A percentile compares a stretch with the other conserved stretches of the same genome.
Conservation (phyloP, 306 rosid genomes). For the Phaseolus lunatus region DNA sequence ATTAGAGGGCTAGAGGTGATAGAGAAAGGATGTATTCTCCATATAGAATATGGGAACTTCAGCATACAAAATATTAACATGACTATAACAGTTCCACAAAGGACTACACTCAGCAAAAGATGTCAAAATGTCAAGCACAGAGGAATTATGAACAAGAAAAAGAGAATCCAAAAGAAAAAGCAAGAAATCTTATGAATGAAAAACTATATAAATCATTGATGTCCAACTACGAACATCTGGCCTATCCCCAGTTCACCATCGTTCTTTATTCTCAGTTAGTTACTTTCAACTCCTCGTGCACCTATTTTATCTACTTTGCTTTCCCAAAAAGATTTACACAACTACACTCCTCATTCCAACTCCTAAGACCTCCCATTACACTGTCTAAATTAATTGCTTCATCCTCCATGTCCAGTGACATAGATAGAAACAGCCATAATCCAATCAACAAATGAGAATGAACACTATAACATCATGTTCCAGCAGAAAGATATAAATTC, state of each 20-base stretch:
- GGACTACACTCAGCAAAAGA: not conserved
- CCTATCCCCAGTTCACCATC: not conserved
- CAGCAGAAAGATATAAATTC: not conserved
- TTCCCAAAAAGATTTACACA: not conserved
- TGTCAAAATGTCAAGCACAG: not conserved
- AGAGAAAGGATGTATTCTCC: not conserved
- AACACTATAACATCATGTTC: not conserved
- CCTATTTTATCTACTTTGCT: not conserved
- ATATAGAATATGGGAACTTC: not conserved
- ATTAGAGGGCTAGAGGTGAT: not conserved
- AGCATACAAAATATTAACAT: not conserved
- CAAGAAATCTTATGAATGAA: not conserved
- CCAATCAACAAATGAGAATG: not conserved
- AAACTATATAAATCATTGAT: not conserved
- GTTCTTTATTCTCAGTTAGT: not conserved
- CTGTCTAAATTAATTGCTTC: not conserved
- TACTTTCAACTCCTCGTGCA: constrained; percentile 3
- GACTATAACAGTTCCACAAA: not conserved
- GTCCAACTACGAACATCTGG: not conserved
- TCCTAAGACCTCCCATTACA: not conserved
- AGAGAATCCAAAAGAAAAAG: not conserved
- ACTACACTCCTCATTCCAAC: not conserved
- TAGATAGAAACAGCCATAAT: not conserved
- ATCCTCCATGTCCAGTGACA: not conserved
- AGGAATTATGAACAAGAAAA: not conserved